These are phyloP conservation scores for Jasminum sambac DNA, from an alignment of 257 asterid species.

Conservation along the genomic window DNA sequence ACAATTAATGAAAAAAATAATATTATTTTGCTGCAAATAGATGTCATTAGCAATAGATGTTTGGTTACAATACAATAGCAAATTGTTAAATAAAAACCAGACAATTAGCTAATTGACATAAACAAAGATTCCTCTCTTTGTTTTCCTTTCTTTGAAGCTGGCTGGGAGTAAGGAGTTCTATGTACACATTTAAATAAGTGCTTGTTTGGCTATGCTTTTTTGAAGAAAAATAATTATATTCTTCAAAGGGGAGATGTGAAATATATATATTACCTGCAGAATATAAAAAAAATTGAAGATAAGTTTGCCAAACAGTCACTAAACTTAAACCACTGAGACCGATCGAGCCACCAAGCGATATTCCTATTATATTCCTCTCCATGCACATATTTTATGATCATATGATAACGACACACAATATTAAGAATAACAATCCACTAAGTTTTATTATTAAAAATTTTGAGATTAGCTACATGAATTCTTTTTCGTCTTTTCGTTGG, in stretches of 20 bases:
- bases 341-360: constrained; percentile 23
- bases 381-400: constrained; percentile 6
- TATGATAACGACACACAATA: neutral
- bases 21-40: constrained; percentile 19
- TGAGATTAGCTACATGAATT: neutral
- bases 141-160: neutral
- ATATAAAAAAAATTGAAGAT: too few species aligned
- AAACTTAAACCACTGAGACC: too few species aligned
- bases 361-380: constrained; percentile 19
- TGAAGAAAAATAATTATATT: too few species aligned
- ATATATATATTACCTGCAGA: too few species aligned
- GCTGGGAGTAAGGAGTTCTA: too few species aligned
- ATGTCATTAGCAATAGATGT: constrained; percentile 24
- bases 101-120: constrained; percentile 44
- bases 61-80: constrained; percentile 7
- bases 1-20: constrained; percentile 38
- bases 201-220: too few species aligned
- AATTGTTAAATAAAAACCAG: constrained; percentile 17
- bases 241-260: too few species aligned
- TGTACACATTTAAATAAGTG: too few species aligned
- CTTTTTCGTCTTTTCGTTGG: neutral
- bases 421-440: neutral
- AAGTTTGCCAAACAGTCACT: too few species aligned
- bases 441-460: neutral
- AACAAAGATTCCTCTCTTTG: constrained; percentile 32